Base-by-base conservation (phyloP, 2,329 filamentous ascomycete species). In the Colletotrichum sp. region DNA sequence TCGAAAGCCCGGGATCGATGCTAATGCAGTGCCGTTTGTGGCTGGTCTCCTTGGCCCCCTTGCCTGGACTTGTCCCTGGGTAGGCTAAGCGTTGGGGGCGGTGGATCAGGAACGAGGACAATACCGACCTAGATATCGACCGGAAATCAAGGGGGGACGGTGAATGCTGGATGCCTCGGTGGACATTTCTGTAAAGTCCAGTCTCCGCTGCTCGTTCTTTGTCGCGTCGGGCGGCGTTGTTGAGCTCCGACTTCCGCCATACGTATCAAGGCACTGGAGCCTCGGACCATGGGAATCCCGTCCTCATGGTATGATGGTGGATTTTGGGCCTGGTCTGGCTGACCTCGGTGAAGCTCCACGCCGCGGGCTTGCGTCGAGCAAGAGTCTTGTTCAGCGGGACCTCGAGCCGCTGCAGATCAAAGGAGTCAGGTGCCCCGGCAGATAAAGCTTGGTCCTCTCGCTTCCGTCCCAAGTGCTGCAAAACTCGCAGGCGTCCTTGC, bases 381-480 rank as follows among this genome's bases (percentile, higher is more conserved):
- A 67, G 18, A 72, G 68, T 75, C 72, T 75, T 75, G 72, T 75
- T 75, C 62, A 72, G 72, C 72, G 72, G 72, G 69, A 30, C 39
- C 39, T 55, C 12, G 32, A 52, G 34, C 10, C 26, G 26, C 49
- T 60, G 69, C 36, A 67, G 62, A 66, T 67, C 72, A 66, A 66
- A 60, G 67, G 26, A 60, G 60, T n/a, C 49, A 36, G 60, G 9
- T 26, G 15, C 55, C 62, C 49, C 60, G 39, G 60, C 68, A 71
- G 28, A 69, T 32, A 49, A 75, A 62, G 60, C 36, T 59, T 55
- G 72, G 39, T 24, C 36, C 24, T 24, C 24, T 72, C 52, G 62
- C 24, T 34, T 21, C 18, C 30, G n/a, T 34, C 52, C 69, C 52
- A 34, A 44, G n/a, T 13, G 49, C 55, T 67, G 69, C 30, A 62